Evolutionary conservation across 2,329 filamentous ascomycete species (phyloP).

Genomic region (Aspergillus costaricaensis): DNA sequence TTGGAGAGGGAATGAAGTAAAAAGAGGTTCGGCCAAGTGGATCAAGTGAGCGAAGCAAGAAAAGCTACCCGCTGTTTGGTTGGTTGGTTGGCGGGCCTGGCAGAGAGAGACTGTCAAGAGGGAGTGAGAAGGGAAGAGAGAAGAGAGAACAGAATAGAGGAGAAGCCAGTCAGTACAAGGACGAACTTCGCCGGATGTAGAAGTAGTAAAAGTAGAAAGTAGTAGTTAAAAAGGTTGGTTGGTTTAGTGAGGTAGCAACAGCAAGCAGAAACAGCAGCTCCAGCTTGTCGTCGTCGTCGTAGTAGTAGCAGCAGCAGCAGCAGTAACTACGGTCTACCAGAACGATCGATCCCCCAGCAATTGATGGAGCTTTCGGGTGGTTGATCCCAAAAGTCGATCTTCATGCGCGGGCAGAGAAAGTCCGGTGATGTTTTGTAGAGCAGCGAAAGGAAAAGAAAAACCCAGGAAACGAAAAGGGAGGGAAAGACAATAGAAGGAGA

Average conservation of each 20-base stretch:
- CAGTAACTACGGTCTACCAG: too few species aligned
- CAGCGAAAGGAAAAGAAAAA: background rate
- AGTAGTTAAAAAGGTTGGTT: too few species aligned
- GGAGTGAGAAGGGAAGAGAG: background rate
- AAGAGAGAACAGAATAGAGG: too few species aligned
- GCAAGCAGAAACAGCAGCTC: too few species aligned
- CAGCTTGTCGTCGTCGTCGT: too few species aligned
- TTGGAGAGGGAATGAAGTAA: conserved; percentile 10
- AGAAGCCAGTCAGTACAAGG: background rate
- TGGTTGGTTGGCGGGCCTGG: background rate
- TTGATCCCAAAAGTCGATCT: background rate
- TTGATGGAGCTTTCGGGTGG: background rate
- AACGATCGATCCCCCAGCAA: too few species aligned
- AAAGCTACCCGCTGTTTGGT: conserved; percentile 4
- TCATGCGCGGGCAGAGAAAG: background rate
- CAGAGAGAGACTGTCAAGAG: too few species aligned
- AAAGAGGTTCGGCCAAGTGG: conserved; percentile 24
- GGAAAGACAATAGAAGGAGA: background rate
- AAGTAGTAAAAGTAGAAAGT: background rate
- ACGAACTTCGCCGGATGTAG: background rate
- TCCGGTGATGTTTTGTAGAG: background rate
- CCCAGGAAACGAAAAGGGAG: background rate
- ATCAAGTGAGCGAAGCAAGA: conserved; percentile 14
- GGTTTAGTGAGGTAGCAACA: too few species aligned
- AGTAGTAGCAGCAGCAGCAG: too few species aligned